Conservation (phyloP, 495 filamentous ascomycete genomes). For the Chaetomium tenue region DNA sequence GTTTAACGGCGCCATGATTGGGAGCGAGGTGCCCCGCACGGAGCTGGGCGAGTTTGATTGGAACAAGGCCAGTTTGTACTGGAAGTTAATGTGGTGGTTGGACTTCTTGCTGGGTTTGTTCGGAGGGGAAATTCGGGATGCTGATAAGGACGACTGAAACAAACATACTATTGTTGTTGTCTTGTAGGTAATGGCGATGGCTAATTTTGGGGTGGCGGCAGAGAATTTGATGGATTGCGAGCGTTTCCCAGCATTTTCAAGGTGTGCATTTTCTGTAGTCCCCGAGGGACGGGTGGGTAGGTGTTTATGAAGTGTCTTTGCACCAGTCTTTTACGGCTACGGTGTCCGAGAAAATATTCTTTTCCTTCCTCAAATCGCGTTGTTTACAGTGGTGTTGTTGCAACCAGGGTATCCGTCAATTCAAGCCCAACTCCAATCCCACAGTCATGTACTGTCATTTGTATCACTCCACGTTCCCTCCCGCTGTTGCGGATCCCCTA, state of each 20-base stretch:
- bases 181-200: slow-evolving; percentile 14
- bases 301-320: neutral
- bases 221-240: neutral
- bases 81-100: slow-evolving; percentile 59
- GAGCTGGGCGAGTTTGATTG: slow-evolving; percentile 82
- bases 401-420: slow-evolving; percentile 1
- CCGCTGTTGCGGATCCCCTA: slow-evolving; percentile 19
- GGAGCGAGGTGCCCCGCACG: slow-evolving; percentile 68
- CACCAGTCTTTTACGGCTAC: slow-evolving; percentile 1
- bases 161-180: neutral
- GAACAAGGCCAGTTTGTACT: slow-evolving; percentile 71
- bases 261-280: neutral
- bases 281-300: neutral
- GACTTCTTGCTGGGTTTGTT: slow-evolving; percentile 50
- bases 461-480: slow-evolving; percentile 27
- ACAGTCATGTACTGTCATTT: slow-evolving; percentile 10
- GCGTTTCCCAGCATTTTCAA: slow-evolving; percentile 10
- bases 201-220: neutral
- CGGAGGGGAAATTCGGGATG: slow-evolving; percentile 48
- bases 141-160: slow-evolving; percentile 51
- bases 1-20: slow-evolving; percentile 78
- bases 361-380: neutral
- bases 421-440: slow-evolving; percentile 2
- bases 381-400: neutral
- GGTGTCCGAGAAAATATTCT: neutral